phyloP scores from a whole-genome alignment of 441 rosid species.

The Populus hybrid region DNA sequence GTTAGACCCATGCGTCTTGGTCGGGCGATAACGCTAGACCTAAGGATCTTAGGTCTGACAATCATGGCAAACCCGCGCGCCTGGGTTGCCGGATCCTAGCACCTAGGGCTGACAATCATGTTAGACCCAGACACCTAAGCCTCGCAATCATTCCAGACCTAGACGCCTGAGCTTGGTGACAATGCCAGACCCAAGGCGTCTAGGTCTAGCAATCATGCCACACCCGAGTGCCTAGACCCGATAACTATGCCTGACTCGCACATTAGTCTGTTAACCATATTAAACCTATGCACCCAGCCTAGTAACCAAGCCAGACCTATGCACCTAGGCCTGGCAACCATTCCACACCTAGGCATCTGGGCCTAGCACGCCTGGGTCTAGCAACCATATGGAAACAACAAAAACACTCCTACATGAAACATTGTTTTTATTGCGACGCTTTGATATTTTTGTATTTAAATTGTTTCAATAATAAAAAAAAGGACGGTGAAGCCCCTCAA shows the following conservation, averaged over 20 bases:
- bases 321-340: accelerated
- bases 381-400: too few relatives aligned
- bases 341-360: accelerated
- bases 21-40: accelerated
- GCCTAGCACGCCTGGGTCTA: accelerated
- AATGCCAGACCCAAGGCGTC: accelerated
- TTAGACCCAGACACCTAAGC: accelerated
- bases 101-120: too few relatives aligned
- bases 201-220: accelerated
- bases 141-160: too few relatives aligned
- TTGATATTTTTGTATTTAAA: too few relatives aligned
- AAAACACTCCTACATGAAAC: accelerated
- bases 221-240: too few relatives aligned
- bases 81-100: accelerated
- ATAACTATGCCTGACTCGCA: accelerated
- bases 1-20: too few relatives aligned
- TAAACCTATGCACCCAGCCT: accelerated
- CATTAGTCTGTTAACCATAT: too few relatives aligned
- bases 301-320: too few relatives aligned
- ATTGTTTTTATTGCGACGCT: too few relatives aligned
- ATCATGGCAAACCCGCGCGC: accelerated
- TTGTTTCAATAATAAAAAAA: too few relatives aligned
- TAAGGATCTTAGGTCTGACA: too few relatives aligned
- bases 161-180: accelerated
- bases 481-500: too few relatives aligned